Base-by-base conservation (phyloP, 805 yeast genomes). In the Ogataea saltuana region DNA sequence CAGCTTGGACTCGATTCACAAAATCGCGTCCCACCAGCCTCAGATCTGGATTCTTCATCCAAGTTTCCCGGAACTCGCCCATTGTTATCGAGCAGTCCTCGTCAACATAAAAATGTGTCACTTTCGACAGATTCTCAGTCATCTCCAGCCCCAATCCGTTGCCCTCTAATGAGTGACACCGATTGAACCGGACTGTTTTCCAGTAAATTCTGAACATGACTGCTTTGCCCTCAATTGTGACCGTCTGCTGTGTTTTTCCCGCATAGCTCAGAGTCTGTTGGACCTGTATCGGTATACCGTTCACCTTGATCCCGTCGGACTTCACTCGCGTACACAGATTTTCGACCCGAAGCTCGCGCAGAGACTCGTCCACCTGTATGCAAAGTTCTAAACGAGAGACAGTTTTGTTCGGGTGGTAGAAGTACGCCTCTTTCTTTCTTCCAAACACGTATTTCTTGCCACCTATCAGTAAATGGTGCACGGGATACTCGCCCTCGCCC, bases 381-480 rank as follows among this genome's bases (percentile, higher is more conserved):
- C 46, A 31, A 6, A 46, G 31, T 35, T 49, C 53, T 10, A 49
- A 31, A 13, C 53, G 29, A 4, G 53, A 49, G 4, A 46, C 45
- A 2, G 53, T 27, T 31, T 49, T 49, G 20, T 46, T 38, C 4
- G 42, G 44, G 13, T 34, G 32, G 27, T 35, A 34, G 33, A 46
- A 49, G 7, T 39, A 44, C 5, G 53, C 48, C 25, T 46, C 53
- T 25, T 44, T 49, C 15, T 46, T 49, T 4, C 53, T 42, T 3
- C 53, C 53, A 23, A 49, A 28, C 13, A 41, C 7, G 20, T 49
- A 49, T 20, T 25, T 18, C 23, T 44, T 41, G 20, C 33, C 42
- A 6, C 29, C 33, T 2, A 40, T 17, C 10, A 49, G 32, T 4
- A 48, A 40, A 21, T 49, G 50, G 12, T 26, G 31, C 22, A 27